phyloP scores from a whole-genome alignment of 2,329 filamentous ascomycete species.

The Apiospora hydei region DNA sequence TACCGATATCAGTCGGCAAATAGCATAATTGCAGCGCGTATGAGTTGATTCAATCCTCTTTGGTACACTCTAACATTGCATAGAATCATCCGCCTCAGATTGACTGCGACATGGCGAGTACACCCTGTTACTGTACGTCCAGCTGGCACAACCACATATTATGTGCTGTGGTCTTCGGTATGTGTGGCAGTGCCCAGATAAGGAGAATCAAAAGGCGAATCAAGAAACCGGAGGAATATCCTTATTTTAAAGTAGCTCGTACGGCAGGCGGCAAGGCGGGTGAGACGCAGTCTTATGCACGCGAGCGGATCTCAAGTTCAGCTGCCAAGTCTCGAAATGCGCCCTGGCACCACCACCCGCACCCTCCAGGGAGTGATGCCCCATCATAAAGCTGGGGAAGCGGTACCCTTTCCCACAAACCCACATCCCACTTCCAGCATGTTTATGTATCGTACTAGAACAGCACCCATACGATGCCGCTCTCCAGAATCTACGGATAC shows the following conservation, averaged over 20 bases:
- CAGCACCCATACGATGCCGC: not conserved
- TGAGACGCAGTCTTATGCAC: not conserved
- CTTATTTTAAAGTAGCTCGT: not conserved
- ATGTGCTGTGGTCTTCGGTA: no score
- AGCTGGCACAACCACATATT: not conserved
- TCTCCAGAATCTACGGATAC: not conserved
- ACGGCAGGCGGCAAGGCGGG: not conserved
- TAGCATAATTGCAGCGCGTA: no score
- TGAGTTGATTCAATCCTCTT: not conserved
- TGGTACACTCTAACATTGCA: not conserved
- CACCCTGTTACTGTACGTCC: no score
- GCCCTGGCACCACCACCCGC: not conserved
- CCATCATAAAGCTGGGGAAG: constrained; percentile 2
- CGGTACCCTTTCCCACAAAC: not conserved
- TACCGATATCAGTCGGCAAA: no score
- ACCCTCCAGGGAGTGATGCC: not conserved
- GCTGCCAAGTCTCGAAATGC: constrained; percentile 2
- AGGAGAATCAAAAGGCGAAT: not conserved
- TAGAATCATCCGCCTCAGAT: not conserved
- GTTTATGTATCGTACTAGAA: not conserved
- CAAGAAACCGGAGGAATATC: not conserved
- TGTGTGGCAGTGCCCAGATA: not conserved
- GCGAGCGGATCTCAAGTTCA: not conserved
- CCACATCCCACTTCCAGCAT: not conserved
- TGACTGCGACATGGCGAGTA: no score